Conservation (phyloP, 2,329 filamentous ascomycete species). For the Didymella segeticola region DNA sequence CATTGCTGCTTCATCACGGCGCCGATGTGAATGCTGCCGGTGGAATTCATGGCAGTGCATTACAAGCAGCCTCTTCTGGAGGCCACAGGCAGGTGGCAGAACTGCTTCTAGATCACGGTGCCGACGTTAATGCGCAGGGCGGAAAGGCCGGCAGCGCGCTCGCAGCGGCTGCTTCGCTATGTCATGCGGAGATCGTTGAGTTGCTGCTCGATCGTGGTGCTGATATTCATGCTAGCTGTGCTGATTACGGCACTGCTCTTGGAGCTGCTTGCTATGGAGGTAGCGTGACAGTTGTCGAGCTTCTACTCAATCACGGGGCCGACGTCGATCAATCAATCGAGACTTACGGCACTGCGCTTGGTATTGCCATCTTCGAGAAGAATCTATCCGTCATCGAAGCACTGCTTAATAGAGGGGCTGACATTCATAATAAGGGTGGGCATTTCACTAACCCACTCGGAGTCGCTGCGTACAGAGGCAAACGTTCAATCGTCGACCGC, state of each 20-base stretch:
- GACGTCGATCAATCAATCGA: too few species aligned
- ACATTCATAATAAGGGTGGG: background rate
- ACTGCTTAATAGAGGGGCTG: background rate
- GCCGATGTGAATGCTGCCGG: background rate
- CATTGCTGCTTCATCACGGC: background rate
- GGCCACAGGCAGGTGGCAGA: background rate
- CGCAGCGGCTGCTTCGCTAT: background rate
- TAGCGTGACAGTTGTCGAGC: background rate
- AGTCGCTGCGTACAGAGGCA: background rate
- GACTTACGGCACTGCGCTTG: background rate
- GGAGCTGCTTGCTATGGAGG: background rate
- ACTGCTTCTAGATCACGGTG: background rate
- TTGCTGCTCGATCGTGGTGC: background rate
- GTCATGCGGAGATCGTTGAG: background rate
- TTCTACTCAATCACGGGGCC: background rate
- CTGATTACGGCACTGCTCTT: background rate
- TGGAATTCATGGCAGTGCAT: background rate
- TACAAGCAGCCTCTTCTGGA: background rate
- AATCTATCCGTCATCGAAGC: background rate
- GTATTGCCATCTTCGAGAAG: background rate
- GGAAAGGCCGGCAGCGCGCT: background rate
- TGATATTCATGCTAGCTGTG: background rate
- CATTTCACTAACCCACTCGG: background rate
- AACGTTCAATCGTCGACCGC: background rate
- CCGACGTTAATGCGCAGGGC: background rate